Evolutionary conservation across 768 basidiomycete species (phyloP).

Genomic region (Lentinula boryana): DNA sequence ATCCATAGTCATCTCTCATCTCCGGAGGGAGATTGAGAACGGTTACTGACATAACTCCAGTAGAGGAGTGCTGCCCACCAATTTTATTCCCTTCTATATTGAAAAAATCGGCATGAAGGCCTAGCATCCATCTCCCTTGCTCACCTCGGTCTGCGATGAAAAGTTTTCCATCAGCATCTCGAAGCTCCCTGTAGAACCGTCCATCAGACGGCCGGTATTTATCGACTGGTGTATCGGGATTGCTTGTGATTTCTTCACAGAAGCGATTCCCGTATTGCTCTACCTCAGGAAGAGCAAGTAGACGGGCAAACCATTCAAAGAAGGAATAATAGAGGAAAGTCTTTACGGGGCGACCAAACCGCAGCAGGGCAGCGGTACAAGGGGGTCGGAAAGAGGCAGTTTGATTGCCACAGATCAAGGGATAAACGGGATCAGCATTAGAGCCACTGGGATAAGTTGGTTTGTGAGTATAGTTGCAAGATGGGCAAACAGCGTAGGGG

Average conservation of each 20-base stretch:
- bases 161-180: background rate
- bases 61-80: background rate
- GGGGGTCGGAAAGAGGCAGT: background rate
- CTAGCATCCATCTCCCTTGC: background rate
- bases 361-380: background rate
- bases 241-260: background rate
- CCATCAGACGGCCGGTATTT: background rate
- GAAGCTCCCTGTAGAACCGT: background rate
- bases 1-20: background rate
- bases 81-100: background rate
- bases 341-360: background rate
- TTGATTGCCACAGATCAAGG: background rate
- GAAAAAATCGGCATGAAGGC: constrained; percentile 3
- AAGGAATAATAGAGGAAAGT: constrained; percentile 5
- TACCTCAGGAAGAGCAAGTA: constrained; percentile 2
- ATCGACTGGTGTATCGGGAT: background rate
- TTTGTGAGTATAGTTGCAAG: background rate
- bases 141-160: constrained; percentile 3
- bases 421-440: background rate
- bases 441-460: background rate
- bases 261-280: background rate
- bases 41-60: constrained; percentile 5
- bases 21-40: constrained; percentile 4
- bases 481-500: constrained; percentile 1
- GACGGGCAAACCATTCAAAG: constrained; percentile 4